A percentile compares a stretch with the other conserved stretches of the same genome.
phyloP scores from a whole-genome alignment of 2,329 filamentous ascomycete genomes.

The Cordyceps tenuipes region DNA sequence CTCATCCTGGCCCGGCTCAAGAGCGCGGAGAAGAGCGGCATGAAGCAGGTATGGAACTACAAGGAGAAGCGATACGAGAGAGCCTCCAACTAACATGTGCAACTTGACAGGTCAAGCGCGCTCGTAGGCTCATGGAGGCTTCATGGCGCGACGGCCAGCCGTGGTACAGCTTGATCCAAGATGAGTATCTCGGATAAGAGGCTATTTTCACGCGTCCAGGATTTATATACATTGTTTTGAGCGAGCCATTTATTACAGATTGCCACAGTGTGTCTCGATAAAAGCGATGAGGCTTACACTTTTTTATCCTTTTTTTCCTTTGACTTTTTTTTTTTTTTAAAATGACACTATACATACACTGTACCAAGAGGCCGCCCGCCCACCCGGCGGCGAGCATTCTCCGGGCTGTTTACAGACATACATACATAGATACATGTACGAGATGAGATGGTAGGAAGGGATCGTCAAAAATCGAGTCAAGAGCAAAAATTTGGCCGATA shows the following conservation, averaged over 20 bases:
- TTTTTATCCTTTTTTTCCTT: background rate
- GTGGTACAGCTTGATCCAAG: constrained; percentile 60
- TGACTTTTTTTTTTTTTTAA: background rate
- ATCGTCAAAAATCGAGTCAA: background rate
- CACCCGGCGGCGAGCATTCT: background rate
- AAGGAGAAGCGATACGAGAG: background rate
- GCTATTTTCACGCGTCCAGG: background rate
- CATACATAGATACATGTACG: background rate
- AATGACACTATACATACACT: background rate
- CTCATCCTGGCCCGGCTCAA: constrained; percentile 58
- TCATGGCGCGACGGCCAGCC: constrained; percentile 60
- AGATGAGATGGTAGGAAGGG: background rate
- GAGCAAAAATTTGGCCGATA: no score
- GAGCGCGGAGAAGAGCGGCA: constrained; percentile 62
- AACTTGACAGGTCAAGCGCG: constrained; percentile 42
- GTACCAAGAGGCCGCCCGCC: background rate
- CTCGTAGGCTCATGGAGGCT: constrained; percentile 56
- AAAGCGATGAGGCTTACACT: background rate
- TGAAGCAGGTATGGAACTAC: constrained; percentile 56
- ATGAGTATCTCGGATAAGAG: constrained; percentile 58
- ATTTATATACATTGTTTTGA: background rate
- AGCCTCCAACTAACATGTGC: background rate
- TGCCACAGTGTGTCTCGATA: constrained; percentile 7
- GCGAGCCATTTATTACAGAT: background rate
- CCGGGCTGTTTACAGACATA: background rate